These are phyloP conservation scores for Pouteria campechiana DNA, from an alignment of 179 eudicot genomes.

Conservation along the genomic window DNA sequence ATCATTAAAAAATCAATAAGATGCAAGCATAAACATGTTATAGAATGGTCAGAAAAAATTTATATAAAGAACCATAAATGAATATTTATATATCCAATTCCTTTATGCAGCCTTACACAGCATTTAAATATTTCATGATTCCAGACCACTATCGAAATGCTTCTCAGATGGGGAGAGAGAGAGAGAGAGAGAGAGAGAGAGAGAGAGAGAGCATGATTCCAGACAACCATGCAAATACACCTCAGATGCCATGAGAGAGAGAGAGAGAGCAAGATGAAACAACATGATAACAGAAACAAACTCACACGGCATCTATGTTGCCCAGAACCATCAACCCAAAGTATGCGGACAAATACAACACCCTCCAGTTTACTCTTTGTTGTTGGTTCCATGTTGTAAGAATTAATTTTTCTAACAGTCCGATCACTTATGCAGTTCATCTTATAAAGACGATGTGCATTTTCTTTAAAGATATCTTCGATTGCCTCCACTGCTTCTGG, in stretches of 20 bases:
- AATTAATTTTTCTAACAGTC: constrained; percentile 10
- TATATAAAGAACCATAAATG: too few species aligned
- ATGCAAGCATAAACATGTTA: too few species aligned
- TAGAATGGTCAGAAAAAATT: too few species aligned
- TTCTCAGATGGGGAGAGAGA: too few species aligned
- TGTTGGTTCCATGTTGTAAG: constrained; percentile 10
- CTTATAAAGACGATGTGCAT: constrained; percentile 67
- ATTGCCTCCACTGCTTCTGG: constrained; percentile 82
- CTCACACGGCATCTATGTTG: constrained; percentile 95
- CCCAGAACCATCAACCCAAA: constrained; percentile 94
- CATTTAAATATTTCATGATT: too few species aligned
- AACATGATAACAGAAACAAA: not conserved
- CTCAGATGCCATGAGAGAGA: too few species aligned
- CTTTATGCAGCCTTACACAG: too few species aligned
- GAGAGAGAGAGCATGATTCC: too few species aligned
- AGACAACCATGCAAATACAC: too few species aligned
- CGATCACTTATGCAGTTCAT: constrained; percentile 15
- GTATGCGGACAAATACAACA: constrained; percentile 49
- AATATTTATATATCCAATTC: too few species aligned
- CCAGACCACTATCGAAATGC: not conserved
- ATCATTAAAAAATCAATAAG: too few species aligned
- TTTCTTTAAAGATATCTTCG: constrained; percentile 64
- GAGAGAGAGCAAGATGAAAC: not conserved
- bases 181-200: too few species aligned
- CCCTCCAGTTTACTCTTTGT: constrained; percentile 22